These are phyloP conservation scores for Penicillium silybi DNA, from an alignment of 495 filamentous ascomycete genomes.

Conservation along the genomic window DNA sequence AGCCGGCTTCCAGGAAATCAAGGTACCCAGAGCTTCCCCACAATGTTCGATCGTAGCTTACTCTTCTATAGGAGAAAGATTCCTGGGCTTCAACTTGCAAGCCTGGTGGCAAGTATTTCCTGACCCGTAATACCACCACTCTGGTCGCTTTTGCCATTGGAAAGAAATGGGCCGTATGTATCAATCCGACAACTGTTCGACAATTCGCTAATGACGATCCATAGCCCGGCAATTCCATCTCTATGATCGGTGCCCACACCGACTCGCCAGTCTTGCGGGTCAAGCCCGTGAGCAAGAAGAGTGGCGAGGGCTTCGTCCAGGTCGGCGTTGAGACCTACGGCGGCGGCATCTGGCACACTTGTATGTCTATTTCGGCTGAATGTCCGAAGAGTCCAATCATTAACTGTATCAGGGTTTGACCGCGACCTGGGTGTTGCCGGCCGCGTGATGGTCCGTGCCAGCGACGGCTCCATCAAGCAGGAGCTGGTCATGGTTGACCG, in stretches of 20 bases:
- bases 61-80: conserved; percentile 65
- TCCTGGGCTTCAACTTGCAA: conserved; percentile 76
- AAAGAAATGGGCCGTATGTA: conserved; percentile 71
- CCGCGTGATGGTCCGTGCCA: conserved; percentile 73
- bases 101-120: conserved; percentile 91
- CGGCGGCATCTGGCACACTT: conserved; percentile 71
- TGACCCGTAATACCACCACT: conserved; percentile 91
- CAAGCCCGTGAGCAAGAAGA: conserved; percentile 91
- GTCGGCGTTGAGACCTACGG: conserved; percentile 97
- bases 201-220: conserved; percentile 1
- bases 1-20: conserved; percentile 83
- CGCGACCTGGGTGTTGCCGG: conserved; percentile 90
- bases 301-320: conserved; percentile 83
- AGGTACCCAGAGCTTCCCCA: conserved; percentile 38
- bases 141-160: conserved; percentile 95
- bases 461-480: conserved; percentile 70
- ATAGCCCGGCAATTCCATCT: conserved; percentile 86
- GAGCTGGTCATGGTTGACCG: conserved; percentile 87
- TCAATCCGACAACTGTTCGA: not conserved
- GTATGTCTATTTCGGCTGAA: conserved; percentile 25
- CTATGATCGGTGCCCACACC: conserved; percentile 95
- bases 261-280: conserved; percentile 88
- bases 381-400: not conserved
- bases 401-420: conserved; percentile 71
- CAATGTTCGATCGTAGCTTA: not conserved